These are phyloP conservation scores for Bassia scoparia DNA, from an alignment of 148 eudicot genomes.

Conservation along the genomic window DNA sequence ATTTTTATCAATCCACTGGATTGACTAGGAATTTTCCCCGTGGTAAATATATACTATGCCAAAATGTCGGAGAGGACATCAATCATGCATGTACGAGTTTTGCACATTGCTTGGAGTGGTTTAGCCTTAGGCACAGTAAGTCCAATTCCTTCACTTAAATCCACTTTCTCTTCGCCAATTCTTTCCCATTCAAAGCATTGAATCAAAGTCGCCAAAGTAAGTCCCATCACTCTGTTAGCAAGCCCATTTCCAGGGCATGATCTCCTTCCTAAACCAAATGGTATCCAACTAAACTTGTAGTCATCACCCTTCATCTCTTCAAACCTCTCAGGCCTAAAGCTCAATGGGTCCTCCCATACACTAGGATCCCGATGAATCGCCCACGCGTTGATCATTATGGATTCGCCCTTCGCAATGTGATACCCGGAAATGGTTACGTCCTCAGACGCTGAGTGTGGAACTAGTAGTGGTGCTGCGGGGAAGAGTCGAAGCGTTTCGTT, in stretches of 20 bases:
- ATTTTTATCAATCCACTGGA: too few relatives aligned
- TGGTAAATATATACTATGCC: too few relatives aligned
- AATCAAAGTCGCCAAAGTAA: constrained; percentile 20
- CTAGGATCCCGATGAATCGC: constrained; percentile 15
- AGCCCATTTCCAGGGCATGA: constrained; percentile 25
- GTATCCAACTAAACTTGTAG: constrained; percentile 10
- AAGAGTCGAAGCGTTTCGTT: constrained; percentile 29
- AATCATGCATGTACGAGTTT: constrained; percentile 10
- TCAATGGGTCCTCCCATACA: constrained; percentile 15
- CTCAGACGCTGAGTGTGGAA: constrained; percentile 23
- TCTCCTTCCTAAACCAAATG: constrained; percentile 29
- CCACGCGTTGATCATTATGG: constrained; percentile 9
- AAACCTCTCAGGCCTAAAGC: constrained; percentile 24
- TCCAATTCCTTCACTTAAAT: constrained; percentile 24
- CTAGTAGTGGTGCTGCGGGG: constrained; percentile 29
- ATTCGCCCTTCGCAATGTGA: constrained; percentile 17
- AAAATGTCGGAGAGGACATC: background rate
- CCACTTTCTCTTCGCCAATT: constrained; percentile 9
- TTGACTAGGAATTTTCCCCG: too few relatives aligned
- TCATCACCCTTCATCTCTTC: constrained; percentile 8
- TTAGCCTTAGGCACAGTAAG: constrained; percentile 25
- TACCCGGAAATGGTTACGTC: constrained; percentile 22
- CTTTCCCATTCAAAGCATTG: constrained; percentile 32
- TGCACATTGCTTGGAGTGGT: constrained; percentile 24
- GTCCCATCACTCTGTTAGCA: constrained; percentile 16